phyloP scores from a whole-genome alignment of 108 stramenopile genomes.

The Conticribra weissflogii region DNA sequence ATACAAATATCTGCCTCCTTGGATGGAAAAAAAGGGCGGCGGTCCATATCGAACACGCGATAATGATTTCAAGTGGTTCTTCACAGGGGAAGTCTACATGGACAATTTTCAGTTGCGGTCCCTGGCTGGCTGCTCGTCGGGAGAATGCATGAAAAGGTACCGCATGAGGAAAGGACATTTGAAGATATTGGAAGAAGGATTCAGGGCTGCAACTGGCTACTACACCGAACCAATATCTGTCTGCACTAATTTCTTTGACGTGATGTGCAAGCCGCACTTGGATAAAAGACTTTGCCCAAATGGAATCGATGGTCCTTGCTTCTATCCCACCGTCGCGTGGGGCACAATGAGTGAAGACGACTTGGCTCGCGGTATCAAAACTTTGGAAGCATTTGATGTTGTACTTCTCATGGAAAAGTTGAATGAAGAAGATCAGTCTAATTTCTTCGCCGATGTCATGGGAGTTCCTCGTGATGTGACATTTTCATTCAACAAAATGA shows the following conservation, averaged over 20 bases:
- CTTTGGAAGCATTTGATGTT: slow-evolving; percentile 29
- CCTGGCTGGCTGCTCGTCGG: slow-evolving; percentile 27
- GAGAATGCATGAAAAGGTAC: slow-evolving; percentile 11
- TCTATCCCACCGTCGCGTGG: slow-evolving; percentile 28
- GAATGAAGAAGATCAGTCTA: slow-evolving; percentile 16
- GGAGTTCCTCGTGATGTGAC: slow-evolving; percentile 40
- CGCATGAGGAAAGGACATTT: neutral
- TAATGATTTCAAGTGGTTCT: slow-evolving; percentile 10
- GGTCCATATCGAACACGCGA: neutral
- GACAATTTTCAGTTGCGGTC: slow-evolving; percentile 40
- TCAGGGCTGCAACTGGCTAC: slow-evolving; percentile 7
- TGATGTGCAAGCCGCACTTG: slow-evolving; percentile 5
- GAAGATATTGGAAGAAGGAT: neutral
- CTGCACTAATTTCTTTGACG: slow-evolving; percentile 25
- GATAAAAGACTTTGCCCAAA: slow-evolving; percentile 7
- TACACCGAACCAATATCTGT: neutral
- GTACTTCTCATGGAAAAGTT: slow-evolving; percentile 33
- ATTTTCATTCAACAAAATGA: slow-evolving; percentile 13
- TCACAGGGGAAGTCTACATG: slow-evolving; percentile 9
- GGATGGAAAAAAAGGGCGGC: slow-evolving; percentile 20
- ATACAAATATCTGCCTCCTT: slow-evolving; percentile 8
- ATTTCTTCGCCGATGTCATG: slow-evolving; percentile 25
- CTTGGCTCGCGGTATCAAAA: slow-evolving; percentile 9
- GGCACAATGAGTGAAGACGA: slow-evolving; percentile 13
- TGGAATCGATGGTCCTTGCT: slow-evolving; percentile 34